Base-by-base conservation (phyloP, 257 asterid genomes). In the Solanum medicagineum region DNA sequence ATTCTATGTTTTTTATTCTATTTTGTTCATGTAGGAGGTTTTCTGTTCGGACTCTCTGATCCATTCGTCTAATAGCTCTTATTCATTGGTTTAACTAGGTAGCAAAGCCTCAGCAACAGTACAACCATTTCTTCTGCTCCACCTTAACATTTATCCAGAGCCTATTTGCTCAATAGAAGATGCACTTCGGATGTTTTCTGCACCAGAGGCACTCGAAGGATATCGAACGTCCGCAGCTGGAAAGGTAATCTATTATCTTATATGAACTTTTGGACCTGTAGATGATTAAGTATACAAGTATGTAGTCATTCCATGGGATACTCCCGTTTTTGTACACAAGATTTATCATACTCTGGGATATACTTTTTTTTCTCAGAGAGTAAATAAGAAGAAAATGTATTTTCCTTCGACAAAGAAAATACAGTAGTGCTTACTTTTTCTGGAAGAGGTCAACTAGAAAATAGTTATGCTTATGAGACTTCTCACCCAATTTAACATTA, bases 111-210 rank as follows among this genome's bases (percentile, higher is more conserved):
- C 98, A 73, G 96, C 92, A 56, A 94, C 98, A 71, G 86, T 93
- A 88, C 97, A 94, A 60, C 98, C 98, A 83, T 94, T 92, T 91
- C 93, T 94, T 88, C 86, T 94, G 89, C 96, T 93, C 88, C 98
- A 94, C 88, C 96, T 94, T 55, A 92, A 94, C 90, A 90, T 94
- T 85, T 92, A 87, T 84, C 97, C 96, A 11, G 96, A 94, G 84
- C 91, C 87, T 77, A 90, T 94, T 54, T 87, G 91, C 87, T 87
- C 93, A 10, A 88, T 94, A 80, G 97, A 93, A 87, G 98, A 93
- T 69, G 98, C 97, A n/a, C 95, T 94, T 66, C 87, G 80, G 62
- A 87, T 89, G 63, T 94, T 93, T 88, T 93, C 93, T 86, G 94
- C 95, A 63, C 97, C 96, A 73, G 98, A 94, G 94, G 88, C 95